Evolutionary conservation across 495 filamentous ascomycete genomes (phyloP).

Genomic region (Podospora anserina): DNA sequence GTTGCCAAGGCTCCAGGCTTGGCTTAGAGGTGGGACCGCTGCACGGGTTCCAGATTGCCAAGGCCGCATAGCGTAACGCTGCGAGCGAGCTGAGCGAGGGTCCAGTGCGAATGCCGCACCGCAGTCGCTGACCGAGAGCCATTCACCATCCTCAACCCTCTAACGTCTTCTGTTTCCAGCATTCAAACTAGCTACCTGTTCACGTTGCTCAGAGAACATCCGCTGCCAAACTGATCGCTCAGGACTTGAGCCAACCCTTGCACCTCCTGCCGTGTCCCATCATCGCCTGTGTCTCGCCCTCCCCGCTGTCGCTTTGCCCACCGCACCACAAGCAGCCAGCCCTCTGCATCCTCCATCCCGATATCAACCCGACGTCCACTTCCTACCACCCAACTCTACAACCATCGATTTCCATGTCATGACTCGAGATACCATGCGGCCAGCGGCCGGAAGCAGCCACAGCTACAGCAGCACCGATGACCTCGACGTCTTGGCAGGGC

Average conservation of each 20-base stretch:
- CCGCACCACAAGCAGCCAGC: background rate
- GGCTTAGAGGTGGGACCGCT: background rate
- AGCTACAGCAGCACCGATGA: slow-evolving; percentile 20
- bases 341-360: background rate
- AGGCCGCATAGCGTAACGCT: background rate
- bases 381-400: background rate
- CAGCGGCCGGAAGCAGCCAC: slow-evolving; percentile 27
- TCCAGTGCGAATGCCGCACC: background rate
- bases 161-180: background rate
- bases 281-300: background rate
- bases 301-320: background rate
- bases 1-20: background rate
- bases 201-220: background rate
- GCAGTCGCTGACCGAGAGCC: background rate
- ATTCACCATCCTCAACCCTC: background rate
- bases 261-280: background rate
- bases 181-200: background rate
- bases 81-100: background rate
- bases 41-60: background rate
- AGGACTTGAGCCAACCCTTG: background rate
- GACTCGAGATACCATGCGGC: slow-evolving; percentile 49
- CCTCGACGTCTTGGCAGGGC: slow-evolving; percentile 43
- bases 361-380: background rate
- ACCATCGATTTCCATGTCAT: slow-evolving; percentile 43
- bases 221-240: background rate